A percentile compares a stretch with the other conserved stretches of the same genome.
Conservation (phyloP, 805 yeast species). For the Danielozyma ontarioensis region DNA sequence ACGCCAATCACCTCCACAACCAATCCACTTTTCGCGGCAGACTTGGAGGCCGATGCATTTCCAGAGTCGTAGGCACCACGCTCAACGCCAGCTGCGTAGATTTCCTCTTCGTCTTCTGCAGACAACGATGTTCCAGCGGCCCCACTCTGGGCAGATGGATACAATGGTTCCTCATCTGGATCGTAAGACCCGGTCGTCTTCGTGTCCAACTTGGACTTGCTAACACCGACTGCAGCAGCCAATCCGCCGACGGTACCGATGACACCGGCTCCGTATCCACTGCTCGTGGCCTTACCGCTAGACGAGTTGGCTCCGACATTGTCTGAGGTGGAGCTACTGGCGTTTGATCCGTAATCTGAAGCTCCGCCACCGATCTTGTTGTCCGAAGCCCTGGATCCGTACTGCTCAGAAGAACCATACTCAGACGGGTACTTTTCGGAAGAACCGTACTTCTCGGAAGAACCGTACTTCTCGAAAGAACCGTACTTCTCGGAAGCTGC, state of each 20-base stretch:
- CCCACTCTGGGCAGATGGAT: too few relatives aligned
- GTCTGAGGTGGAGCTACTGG: too few relatives aligned
- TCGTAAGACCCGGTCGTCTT: too few relatives aligned
- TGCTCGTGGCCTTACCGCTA: neutral
- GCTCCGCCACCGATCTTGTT: too few relatives aligned
- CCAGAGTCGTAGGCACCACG: conserved; percentile 5
- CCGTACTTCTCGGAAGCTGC: neutral
- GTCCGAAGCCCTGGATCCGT: too few relatives aligned
- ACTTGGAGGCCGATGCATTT: conserved; percentile 1
- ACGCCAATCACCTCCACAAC: conserved; percentile 33
- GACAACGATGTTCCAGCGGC: too few relatives aligned
- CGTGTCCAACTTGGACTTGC: too few relatives aligned
- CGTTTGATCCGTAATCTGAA: too few relatives aligned
- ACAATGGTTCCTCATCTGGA: too few relatives aligned
- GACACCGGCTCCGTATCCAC: neutral
- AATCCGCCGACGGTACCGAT: conserved; percentile 1
- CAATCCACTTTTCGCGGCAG: conserved; percentile 2
- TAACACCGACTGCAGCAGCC: neutral
- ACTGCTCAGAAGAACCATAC: neutral
- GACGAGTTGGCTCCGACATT: neutral
- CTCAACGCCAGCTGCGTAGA: neutral
- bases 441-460: neutral
- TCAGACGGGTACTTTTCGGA: neutral
- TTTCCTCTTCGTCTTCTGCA: neutral
- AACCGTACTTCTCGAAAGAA: neutral